These are phyloP conservation scores for Suillus hirtellus DNA, from an alignment of 768 basidiomycete species.

Conservation along the genomic window DNA sequence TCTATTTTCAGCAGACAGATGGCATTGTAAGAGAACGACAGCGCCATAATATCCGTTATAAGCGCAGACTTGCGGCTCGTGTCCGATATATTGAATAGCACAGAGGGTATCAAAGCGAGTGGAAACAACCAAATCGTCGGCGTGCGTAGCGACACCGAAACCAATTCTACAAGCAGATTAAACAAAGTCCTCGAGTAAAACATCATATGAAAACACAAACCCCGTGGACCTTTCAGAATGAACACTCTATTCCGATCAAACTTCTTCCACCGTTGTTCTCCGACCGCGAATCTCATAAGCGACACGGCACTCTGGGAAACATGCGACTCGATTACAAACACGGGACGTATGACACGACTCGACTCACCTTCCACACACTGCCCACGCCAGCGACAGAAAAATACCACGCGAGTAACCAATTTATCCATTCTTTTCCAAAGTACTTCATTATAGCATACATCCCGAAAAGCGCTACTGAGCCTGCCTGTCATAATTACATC, in stretches of 20 bases:
- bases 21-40: slow-evolving; percentile 83
- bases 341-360: not conserved
- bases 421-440: slow-evolving; percentile 80
- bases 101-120: slow-evolving; percentile 62
- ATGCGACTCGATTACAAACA: slow-evolving; percentile 1
- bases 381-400: slow-evolving; percentile 66
- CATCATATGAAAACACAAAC: slow-evolving; percentile 30
- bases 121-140: slow-evolving; percentile 59
- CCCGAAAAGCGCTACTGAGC: slow-evolving; percentile 66
- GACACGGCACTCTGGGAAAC: slow-evolving; percentile 36
- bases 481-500: slow-evolving; percentile 40
- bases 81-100: slow-evolving; percentile 55
- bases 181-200: not conserved
- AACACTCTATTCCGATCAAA: slow-evolving; percentile 49
- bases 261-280: slow-evolving; percentile 55
- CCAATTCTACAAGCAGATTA: slow-evolving; percentile 29
- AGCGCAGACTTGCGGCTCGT: slow-evolving; percentile 58
- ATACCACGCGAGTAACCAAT: slow-evolving; percentile 76
- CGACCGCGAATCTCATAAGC: slow-evolving; percentile 49
- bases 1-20: slow-evolving; percentile 81
- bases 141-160: slow-evolving; percentile 51
- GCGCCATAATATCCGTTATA: slow-evolving; percentile 70
- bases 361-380: slow-evolving; percentile 67
- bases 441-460: slow-evolving; percentile 74
- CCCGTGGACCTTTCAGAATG: slow-evolving; percentile 45